Evolutionary conservation across 805 yeast genomes (phyloP), one percentile per base, ranked within the genome.

Genomic region (Schwanniomyces vanrijiae): DNA sequence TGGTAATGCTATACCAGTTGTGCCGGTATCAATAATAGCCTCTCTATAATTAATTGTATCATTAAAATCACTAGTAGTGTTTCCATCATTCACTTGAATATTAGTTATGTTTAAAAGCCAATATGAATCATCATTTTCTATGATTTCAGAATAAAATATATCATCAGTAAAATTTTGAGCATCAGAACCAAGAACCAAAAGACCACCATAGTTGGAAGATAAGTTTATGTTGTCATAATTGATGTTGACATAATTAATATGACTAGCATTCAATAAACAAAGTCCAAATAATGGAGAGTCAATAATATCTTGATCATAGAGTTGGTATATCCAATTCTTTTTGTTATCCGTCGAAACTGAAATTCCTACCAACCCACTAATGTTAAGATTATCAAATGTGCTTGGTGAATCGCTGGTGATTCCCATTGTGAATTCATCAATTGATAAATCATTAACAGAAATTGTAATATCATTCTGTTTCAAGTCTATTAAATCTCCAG

Each of bases 21-120:
- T 83, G 19, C 89, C 90, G 5, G 86, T 79, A 59, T 84, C 90
- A 18, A 84, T 66, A 24, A 83, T 70, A 5, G 81, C 83, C 3
- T 60, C 50, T 56, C 78, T 65, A n/a, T 64, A 53, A 18, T 33
- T 45, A 28, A 59, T 51, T 2, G 64, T 51, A 13, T 50, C 53
- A 31, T 58, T 34, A 25, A 50, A 35, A 33, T 42, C 21, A 25
- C 39, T 43, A 7, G 37, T 44, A n/a, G 54, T 31, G n/a, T 55
- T 40, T 5, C 59, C 52, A 24, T 69, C 56, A 11, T 72, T 65
- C 10, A 63, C 65, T 47, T 70, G 66, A 9, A 80, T 63, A 14
- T 58, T 54, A 11, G 69, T 68, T 16, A 82, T 62, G 22, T 59
- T 59, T 13, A 82, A 63, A 42, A 80, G 65, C 90, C 90, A 84